Conservation (phyloP, 192 early-diverging fungal genomes). For the Coemansia sp. region DNA sequence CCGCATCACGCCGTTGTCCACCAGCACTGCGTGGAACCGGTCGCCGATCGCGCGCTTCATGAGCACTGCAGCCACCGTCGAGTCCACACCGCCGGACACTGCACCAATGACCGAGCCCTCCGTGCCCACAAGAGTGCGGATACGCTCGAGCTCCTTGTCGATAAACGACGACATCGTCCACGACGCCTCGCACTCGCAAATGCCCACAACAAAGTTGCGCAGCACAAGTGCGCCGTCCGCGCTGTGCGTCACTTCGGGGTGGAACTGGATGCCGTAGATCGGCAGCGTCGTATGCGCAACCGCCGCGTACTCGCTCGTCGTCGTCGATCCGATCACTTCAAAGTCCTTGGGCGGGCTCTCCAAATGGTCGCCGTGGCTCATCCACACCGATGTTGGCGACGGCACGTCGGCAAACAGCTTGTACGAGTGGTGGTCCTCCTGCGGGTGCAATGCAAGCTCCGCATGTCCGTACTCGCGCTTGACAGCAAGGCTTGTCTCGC, state of each 20-base stretch:
- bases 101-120: conserved; percentile 94
- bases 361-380: conserved; percentile 97
- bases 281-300: conserved; percentile 76
- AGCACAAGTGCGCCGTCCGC: conserved; percentile 76
- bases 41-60: conserved; percentile 98
- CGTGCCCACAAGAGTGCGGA: conserved; percentile 85
- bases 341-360: conserved; percentile 78
- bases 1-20: conserved; percentile 99
- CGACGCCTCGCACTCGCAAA: conserved; percentile 78
- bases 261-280: conserved; percentile 98
- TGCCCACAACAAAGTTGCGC: conserved; percentile 90
- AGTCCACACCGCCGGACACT: conserved; percentile 96
- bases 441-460: conserved; percentile 65
- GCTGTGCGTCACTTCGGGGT: conserved; percentile 99
- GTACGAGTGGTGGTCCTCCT: conserved; percentile 61
- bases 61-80: conserved; percentile 92
- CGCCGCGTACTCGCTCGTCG: conserved; percentile 87
- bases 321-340: conserved; percentile 79
- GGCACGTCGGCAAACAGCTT: conserved; percentile 72
- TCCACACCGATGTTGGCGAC: conserved; percentile 78
- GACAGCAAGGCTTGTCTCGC: conserved; percentile 68
- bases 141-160: conserved; percentile 96
- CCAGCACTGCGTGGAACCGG: conserved; percentile 96
- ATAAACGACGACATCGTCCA: conserved; percentile 99
- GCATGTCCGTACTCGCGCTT: conserved; percentile 97